Base-by-base conservation (phyloP, 1,284 basidiomycete genomes). In the Cutaneotrichosporon dermatis region DNA sequence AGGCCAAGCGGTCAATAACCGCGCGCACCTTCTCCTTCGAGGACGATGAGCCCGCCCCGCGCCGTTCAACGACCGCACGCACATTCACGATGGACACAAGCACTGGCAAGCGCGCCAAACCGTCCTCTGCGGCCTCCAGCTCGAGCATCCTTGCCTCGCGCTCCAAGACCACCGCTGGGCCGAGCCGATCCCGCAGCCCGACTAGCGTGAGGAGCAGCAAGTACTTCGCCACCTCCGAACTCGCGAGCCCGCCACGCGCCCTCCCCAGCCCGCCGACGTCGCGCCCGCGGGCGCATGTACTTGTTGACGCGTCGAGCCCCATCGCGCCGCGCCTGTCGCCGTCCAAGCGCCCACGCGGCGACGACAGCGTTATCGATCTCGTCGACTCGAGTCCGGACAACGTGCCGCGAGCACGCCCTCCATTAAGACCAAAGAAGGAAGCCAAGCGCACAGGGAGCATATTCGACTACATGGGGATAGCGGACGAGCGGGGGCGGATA, bases 401-500 rank as follows among this genome's bases (percentile, higher is more conserved):
- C n/a, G n/a, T n/a, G n/a, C n/a, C n/a, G n/a, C n/a, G n/a, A n/a
- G n/a, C n/a, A n/a, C n/a, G n/a, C n/a, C n/a, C n/a, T n/a, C n/a
- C n/a, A n/a, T n/a, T n/a, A n/a, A n/a, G n/a, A n/a, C n/a, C n/a
- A n/a, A n/a, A n/a, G n/a, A 34, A 44, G 13, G 25, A 36, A 3
- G 41, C 34, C 6, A 9, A 12, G n/a, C 15, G 25, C 25, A 3
- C 12, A 10, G 13, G 13, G 41, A 48, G 8, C 54, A 64, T 49
- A 59, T 59, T 51, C 0, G 65, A 66, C 12, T 56, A 46, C 10
- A 51, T 72, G 13, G 66, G 64, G 2, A 33, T 74, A 2, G 58
- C 55, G 51, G 73, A 75, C 45, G 58, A 39, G 37, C 56, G 66
- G 16, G 73, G 73, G n/a, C 52, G 70, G 54, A 67, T 67, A 15